Evolutionary conservation across 805 yeast genomes (phyloP).

Genomic region (Nakazawaea peltata): DNA sequence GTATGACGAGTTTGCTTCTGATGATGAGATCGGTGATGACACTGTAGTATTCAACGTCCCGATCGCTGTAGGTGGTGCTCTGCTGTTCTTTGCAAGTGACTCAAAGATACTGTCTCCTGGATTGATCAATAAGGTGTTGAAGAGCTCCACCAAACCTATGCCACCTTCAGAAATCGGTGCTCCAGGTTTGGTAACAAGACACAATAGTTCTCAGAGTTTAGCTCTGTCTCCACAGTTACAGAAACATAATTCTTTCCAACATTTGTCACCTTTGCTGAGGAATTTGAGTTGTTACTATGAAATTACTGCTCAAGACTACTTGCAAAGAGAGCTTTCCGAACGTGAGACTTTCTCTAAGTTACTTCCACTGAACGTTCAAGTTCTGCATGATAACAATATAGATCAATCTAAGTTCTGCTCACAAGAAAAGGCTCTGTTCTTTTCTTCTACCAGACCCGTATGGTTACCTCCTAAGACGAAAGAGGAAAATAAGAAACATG

Average conservation of each 20-base stretch:
- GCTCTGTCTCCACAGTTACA: conserved; percentile 3
- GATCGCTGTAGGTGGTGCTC: conserved; percentile 28
- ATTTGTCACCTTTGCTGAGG: conserved; percentile 27
- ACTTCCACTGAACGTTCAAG: conserved; percentile 28
- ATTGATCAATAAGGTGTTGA: conserved; percentile 10
- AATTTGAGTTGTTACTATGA: conserved; percentile 34
- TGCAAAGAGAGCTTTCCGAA: conserved; percentile 27
- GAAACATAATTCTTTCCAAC: conserved; percentile 19
- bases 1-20: conserved; percentile 25
- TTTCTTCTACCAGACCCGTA: conserved; percentile 60
- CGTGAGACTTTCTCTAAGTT: conserved; percentile 25
- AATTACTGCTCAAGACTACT: conserved; percentile 24
- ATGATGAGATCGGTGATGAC: conserved; percentile 30
- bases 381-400: conserved; percentile 30
- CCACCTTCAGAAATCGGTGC: conserved; percentile 4
- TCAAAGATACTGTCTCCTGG: conserved; percentile 3
- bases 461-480: conserved; percentile 62
- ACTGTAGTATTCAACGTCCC: conserved; percentile 46
- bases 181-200: too few relatives aligned
- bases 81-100: conserved; percentile 17
- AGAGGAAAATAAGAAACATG: conserved; percentile 46
- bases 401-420: conserved; percentile 59
- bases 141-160: conserved; percentile 11
- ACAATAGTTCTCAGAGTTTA: conserved; percentile 1
- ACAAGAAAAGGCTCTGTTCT: conserved; percentile 43